Conservation (phyloP, 78 protist genomes). For the Dictyostelium purpureum region DNA sequence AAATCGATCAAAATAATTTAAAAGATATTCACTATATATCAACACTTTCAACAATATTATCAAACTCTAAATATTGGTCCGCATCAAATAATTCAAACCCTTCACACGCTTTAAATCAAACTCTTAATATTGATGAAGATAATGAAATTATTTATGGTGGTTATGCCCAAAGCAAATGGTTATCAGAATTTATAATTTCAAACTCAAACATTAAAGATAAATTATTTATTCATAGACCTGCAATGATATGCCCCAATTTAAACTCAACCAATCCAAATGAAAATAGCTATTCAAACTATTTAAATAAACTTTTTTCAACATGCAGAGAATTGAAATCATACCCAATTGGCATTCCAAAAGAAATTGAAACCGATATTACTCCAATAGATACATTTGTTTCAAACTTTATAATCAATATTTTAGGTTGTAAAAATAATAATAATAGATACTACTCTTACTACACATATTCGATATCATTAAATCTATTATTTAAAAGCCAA, state of each 20-base stretch:
- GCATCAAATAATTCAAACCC: neutral
- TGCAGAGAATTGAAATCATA: neutral
- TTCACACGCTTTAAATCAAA: neutral
- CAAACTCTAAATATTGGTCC: constrained; percentile 7
- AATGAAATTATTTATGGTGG: constrained; percentile 27
- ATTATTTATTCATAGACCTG: constrained; percentile 39
- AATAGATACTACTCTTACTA: neutral
- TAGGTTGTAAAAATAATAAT: neutral
- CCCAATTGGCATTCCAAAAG: neutral
- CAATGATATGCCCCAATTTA: constrained; percentile 14
- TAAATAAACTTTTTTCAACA: neutral
- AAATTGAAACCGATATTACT: constrained; percentile 8
- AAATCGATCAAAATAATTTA: neutral
- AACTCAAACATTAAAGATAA: neutral
- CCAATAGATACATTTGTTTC: neutral
- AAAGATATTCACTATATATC: constrained; percentile 21
- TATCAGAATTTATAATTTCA: constrained; percentile 27
- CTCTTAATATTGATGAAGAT: neutral
- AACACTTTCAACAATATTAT: constrained; percentile 28
- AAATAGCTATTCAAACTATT: constrained; percentile 2
- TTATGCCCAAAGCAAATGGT: constrained; percentile 66
- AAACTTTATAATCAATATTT: neutral
- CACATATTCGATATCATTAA: neutral
- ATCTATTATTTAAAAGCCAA: neutral
- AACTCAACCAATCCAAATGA: neutral